phyloP scores from a whole-genome alignment of 306 rosid genomes.

The Vicia faba region DNA sequence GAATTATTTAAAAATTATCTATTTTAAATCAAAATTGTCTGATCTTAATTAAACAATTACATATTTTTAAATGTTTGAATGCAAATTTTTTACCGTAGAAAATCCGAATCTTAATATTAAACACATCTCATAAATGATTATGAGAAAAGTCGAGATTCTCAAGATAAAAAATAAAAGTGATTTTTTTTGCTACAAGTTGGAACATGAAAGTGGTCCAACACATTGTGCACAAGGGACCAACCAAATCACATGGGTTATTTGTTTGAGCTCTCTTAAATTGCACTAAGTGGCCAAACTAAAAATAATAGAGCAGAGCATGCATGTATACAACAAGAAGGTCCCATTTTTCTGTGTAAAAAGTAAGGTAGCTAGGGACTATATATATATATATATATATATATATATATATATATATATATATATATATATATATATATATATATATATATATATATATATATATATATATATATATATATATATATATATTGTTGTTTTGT shows the following conservation, averaged over 20 bases:
- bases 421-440: neutral
- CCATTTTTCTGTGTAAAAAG: constrained; percentile 38
- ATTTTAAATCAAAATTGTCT: too few species aligned
- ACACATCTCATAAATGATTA: neutral
- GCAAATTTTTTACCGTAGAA: too few species aligned
- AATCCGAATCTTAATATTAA: too few species aligned
- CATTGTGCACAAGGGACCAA: constrained; percentile 8
- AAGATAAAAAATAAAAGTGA: neutral
- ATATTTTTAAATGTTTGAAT: too few species aligned
- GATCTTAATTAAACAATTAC: too few species aligned
- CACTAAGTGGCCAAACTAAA: constrained; percentile 51
- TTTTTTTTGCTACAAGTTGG: neutral
- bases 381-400: neutral
- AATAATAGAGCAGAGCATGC: constrained; percentile 32
- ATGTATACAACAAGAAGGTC: constrained; percentile 44
- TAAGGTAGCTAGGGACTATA: neutral
- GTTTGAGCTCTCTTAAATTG: constrained; percentile 43
- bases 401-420: neutral
- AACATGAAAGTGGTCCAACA: constrained; percentile 25
- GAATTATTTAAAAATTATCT: too few species aligned
- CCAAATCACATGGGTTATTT: constrained; percentile 25
- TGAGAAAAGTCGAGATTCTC: neutral
- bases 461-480: neutral
- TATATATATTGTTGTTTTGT: neutral
- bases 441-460: neutral